phyloP scores from a whole-genome alignment of 2,329 filamentous ascomycete species.

The Ophiostoma piceae region DNA sequence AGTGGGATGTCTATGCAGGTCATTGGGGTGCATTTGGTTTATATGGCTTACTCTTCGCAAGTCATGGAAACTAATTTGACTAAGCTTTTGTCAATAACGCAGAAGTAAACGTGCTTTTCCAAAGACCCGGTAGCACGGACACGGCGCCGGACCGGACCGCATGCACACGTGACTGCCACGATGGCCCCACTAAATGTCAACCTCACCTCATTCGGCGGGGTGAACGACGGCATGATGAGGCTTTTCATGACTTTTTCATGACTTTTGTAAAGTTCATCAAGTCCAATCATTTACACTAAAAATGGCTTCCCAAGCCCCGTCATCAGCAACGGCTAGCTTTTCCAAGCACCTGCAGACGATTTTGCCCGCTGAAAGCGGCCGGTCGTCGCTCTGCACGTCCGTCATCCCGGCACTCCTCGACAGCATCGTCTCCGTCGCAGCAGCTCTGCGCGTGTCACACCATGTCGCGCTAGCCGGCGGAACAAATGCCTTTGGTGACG shows the following conservation, averaged over 20 bases:
- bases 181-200: background rate
- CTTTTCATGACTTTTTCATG: background rate
- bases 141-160: slow-evolving; percentile 7
- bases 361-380: slow-evolving; percentile 6
- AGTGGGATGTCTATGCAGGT: too few species aligned
- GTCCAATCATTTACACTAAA: background rate
- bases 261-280: background rate
- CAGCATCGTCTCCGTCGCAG: slow-evolving; percentile 43
- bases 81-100: too few species aligned
- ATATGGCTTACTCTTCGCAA: background rate
- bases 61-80: background rate
- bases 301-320: background rate
- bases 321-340: background rate
- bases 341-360: slow-evolving; percentile 16
- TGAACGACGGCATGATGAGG: background rate
- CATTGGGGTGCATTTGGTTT: background rate
- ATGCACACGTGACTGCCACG: background rate
- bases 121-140: slow-evolving; percentile 1
- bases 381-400: slow-evolving; percentile 36
- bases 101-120: too few species aligned
- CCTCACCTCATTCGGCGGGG: background rate
- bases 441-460: slow-evolving; percentile 41
- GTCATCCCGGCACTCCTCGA: slow-evolving; percentile 47
- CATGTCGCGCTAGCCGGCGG: slow-evolving; percentile 44
- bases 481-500: slow-evolving; percentile 53